Conservation (phyloP, 2,329 filamentous ascomycete genomes). For the Monosporascus sp. region DNA sequence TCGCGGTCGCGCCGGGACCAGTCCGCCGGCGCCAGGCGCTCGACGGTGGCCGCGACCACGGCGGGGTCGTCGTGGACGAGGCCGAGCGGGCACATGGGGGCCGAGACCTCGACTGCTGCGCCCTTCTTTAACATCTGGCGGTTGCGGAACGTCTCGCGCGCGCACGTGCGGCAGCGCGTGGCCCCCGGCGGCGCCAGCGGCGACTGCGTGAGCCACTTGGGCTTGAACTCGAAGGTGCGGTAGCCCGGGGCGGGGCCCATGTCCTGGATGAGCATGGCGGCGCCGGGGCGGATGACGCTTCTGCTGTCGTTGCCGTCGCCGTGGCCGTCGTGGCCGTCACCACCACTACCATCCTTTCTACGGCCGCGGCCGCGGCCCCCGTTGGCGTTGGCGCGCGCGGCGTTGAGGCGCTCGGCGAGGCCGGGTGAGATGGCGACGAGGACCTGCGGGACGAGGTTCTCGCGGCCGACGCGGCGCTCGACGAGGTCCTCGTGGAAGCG, state of each 20-base stretch:
- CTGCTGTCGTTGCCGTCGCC: slow-evolving; percentile 4
- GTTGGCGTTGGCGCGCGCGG: slow-evolving; percentile 43
- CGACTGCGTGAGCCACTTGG: slow-evolving; percentile 77
- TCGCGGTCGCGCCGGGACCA: slow-evolving; percentile 24
- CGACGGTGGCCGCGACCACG: slow-evolving; percentile 37
- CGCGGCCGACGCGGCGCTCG: slow-evolving; percentile 33
- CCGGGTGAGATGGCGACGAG: slow-evolving; percentile 18
- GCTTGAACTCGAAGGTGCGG: slow-evolving; percentile 67
- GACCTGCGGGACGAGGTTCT: slow-evolving; percentile 26
- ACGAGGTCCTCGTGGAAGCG: slow-evolving; percentile 51
- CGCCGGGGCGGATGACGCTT: slow-evolving; percentile 46
- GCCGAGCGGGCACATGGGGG: slow-evolving; percentile 59
- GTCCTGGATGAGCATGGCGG: slow-evolving; percentile 67
- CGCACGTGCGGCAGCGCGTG: slow-evolving; percentile 69
- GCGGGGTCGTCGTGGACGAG: slow-evolving; percentile 48
- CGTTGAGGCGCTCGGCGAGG: slow-evolving; percentile 49
- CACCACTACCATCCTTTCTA: slow-evolving; percentile 1
- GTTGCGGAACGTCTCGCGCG: slow-evolving; percentile 42
- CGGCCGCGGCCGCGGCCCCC: slow-evolving; percentile 32
- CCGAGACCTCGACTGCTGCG: slow-evolving; percentile 22
- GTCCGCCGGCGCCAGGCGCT: slow-evolving; percentile 31
- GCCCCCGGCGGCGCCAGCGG: slow-evolving; percentile 60
- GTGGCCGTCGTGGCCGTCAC: slow-evolving; percentile 48
- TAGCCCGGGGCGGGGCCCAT: slow-evolving; percentile 49
- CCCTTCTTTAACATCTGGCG: slow-evolving; percentile 35